These are phyloP conservation scores for Vaccinium myrtillus DNA, from an alignment of 148 eudicot species.

Conservation along the genomic window DNA sequence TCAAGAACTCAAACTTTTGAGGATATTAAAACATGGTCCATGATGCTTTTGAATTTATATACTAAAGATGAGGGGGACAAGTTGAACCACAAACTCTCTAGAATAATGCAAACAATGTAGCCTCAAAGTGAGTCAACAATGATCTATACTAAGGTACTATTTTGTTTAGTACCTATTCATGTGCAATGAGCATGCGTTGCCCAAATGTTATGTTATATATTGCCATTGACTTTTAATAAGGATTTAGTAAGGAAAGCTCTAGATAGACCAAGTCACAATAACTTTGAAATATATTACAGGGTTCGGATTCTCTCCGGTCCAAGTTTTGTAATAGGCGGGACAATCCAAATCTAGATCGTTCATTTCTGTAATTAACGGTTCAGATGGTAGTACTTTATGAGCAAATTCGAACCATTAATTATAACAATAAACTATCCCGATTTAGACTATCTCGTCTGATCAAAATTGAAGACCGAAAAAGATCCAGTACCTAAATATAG, in stretches of 20 bases:
- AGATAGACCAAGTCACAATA: not conserved
- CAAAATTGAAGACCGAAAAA: too few relatives aligned
- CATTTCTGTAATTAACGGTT: too few relatives aligned
- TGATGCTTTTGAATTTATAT: too few relatives aligned
- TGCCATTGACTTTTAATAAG: not conserved
- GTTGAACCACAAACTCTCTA: not conserved
- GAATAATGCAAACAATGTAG: not conserved
- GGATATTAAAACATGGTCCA: not conserved
- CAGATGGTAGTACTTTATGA: too few relatives aligned
- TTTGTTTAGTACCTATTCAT: not conserved
- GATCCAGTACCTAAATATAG: too few relatives aligned
- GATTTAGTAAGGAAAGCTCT: not conserved
- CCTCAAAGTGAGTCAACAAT: not conserved
- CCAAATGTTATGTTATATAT: not conserved
- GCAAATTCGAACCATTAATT: too few relatives aligned
- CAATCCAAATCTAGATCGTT: too few relatives aligned
- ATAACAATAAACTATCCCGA: too few relatives aligned
- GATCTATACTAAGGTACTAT: not conserved
- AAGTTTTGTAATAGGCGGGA: too few relatives aligned
- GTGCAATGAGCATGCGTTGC: not conserved
- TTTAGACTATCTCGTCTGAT: too few relatives aligned
- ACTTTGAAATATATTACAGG: not conserved
- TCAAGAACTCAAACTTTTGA: not conserved
- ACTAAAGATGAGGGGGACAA: not conserved
- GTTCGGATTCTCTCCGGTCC: too few relatives aligned